Evolutionary conservation across 352 stramenopile species (phyloP), one percentile per base, ranked within the genome.

Genomic region (Phytophthora chlamydospora): DNA sequence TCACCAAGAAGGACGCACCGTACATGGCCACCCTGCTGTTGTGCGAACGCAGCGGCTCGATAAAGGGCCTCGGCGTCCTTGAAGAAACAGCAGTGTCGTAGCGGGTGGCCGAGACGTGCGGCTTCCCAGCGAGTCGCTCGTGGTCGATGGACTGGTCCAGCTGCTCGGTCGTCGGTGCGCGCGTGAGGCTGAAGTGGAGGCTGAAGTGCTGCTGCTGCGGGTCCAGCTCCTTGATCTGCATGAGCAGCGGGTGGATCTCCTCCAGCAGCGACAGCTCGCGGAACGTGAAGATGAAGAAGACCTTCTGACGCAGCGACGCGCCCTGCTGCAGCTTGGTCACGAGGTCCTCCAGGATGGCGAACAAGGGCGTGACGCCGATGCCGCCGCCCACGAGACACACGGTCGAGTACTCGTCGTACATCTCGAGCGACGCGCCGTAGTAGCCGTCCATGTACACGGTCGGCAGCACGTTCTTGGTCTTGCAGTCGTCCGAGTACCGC

Each of bases 311-410:
- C 1, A 45, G n/a, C 11, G 13, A 6, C 29, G n/a, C 13, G 61
- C 57, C 17, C 8, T 42, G 13, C 9, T n/a, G 21, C 16, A 58
- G 43, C 6, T 49, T 35, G 2, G 45, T 58, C 6, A 48, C 60
- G 7, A 80, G 66, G 48, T 80, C 74, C 35, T 83, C 67, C 9
- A 83, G 58, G 24, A 83, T 76, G 1, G 67, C 62, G n/a, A 84
- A 67, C 13, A 80, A 35, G 3, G 75, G 72, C 7, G 75, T 77
- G 6, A 53, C 61, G 5, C 72, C 75, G 42, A 80, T 81, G 29
- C 75, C 72, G 7, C 72, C 68, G 21, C 58, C 70, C 10, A 81
- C 40, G 8, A 84, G 47, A 16, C 67, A 76, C 3, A 84, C 17
- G 0, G 62, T 78, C 16, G 45, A 29, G 40, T 74, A 80, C 24